Conservation (phyloP, 139 green algal species). For the Limnomonas spitsbergensis region DNA sequence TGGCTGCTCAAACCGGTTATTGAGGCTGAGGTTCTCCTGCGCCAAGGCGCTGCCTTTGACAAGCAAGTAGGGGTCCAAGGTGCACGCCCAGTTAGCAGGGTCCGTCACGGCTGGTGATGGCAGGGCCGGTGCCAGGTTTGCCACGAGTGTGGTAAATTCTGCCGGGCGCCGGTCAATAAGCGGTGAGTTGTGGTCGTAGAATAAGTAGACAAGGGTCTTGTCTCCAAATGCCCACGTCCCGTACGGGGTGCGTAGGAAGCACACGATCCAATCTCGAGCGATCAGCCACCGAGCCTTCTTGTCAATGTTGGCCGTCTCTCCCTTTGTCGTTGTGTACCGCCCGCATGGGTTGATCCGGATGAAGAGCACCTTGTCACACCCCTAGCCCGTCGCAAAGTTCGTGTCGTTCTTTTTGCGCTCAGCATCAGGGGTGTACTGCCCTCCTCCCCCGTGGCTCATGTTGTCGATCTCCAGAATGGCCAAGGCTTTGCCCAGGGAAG, state of each 20-base stretch:
- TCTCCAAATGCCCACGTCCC: slow-evolving; percentile 2
- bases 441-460: not conserved
- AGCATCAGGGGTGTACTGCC: slow-evolving; percentile 3
- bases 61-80: slow-evolving; percentile 2
- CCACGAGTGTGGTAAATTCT: no score
- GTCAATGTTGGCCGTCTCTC: no score
- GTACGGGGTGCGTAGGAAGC: not conserved
- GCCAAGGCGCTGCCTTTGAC: slow-evolving; percentile 9
- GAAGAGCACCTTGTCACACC: no score
- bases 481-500: not conserved
- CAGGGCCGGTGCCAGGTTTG: not conserved
- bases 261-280: slow-evolving; percentile 1
- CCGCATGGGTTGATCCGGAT: no score
- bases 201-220: slow-evolving; percentile 2
- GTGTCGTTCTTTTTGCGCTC: not conserved
- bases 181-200: no score
- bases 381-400: not conserved
- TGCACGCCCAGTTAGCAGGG: not conserved
- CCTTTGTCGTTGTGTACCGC: no score
- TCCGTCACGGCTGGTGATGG: not conserved
- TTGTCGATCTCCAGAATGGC: slow-evolving; percentile 1
- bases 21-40: not conserved
- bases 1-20: not conserved
- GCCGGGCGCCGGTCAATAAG: no score
- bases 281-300: no score